A percentile compares a stretch with the other conserved stretches of the same genome.
Conservation (phyloP, 2,329 filamentous ascomycete genomes). For the Rhinocladiella similis region DNA sequence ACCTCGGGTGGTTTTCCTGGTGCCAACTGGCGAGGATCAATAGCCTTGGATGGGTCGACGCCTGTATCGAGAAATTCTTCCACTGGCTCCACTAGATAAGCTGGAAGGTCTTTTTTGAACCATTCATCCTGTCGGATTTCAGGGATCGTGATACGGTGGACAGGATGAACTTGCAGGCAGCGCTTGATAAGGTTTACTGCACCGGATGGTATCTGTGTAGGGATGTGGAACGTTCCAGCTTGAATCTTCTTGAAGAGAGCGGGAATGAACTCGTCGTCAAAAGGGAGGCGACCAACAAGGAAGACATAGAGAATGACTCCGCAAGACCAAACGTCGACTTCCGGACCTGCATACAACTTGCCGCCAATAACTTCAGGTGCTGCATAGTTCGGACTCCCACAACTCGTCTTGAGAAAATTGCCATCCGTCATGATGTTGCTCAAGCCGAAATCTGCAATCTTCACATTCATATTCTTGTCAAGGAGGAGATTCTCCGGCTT, state of each 20-base stretch:
- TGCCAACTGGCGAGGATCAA: slow-evolving; percentile 77
- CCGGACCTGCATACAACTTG: slow-evolving; percentile 93
- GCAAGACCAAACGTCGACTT: slow-evolving; percentile 85
- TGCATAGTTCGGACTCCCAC: slow-evolving; percentile 96
- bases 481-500: slow-evolving; percentile 97
- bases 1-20: slow-evolving; percentile 75
- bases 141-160: slow-evolving; percentile 88
- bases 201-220: slow-evolving; percentile 83
- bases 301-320: slow-evolving; percentile 67
- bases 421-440: slow-evolving; percentile 99
- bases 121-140: slow-evolving; percentile 92
- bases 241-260: slow-evolving; percentile 97
- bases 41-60: slow-evolving; percentile 89
- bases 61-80: slow-evolving; percentile 93
- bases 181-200: slow-evolving; percentile 78
- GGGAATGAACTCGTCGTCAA: slow-evolving; percentile 98
- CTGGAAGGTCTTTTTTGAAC: slow-evolving; percentile 84
- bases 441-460: slow-evolving; percentile 97
- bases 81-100: slow-evolving; percentile 81
- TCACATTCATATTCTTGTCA: slow-evolving; percentile 94
- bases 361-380: slow-evolving; percentile 97
- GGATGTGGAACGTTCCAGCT: slow-evolving; percentile 88
- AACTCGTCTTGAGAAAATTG: slow-evolving; percentile 98
- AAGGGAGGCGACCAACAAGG: slow-evolving; percentile 72
- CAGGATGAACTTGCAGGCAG: slow-evolving; percentile 85